These are phyloP conservation scores for Naematelia encephala DNA, from an alignment of 768 basidiomycete species.

Conservation along the genomic window DNA sequence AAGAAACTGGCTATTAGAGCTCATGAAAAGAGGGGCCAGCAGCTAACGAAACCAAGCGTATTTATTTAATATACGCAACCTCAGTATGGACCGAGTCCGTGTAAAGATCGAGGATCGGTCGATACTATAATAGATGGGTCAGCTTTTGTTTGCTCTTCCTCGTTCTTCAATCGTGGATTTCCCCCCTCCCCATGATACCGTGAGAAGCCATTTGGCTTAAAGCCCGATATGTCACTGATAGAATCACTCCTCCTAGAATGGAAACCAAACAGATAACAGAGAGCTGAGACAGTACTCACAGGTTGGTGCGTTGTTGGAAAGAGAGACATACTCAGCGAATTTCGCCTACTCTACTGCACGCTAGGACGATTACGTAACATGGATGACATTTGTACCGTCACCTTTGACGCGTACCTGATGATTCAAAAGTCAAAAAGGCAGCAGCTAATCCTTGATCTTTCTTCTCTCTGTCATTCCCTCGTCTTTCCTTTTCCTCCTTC, in stretches of 20 bases:
- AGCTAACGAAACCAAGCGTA: conserved; percentile 48
- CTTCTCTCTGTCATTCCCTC: not conserved
- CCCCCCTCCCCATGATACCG: not conserved
- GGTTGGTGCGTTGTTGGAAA: not conserved
- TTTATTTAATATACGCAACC: conserved; percentile 18
- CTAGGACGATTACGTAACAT: not conserved
- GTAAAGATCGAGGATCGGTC: not conserved
- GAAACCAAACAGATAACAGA: not conserved
- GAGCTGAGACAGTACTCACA: not conserved
- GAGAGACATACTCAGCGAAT: not conserved
- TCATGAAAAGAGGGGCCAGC: conserved; percentile 29
- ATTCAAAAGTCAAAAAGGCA: not conserved
- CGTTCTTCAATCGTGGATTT: too few species aligned
- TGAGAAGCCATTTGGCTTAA: too few species aligned
- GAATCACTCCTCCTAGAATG: too few species aligned
- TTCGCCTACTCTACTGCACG: not conserved
- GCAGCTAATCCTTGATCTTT: not conserved
- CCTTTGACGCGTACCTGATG: not conserved
- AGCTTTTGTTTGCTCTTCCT: not conserved
- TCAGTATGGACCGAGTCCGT: conserved; percentile 1
- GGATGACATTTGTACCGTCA: not conserved
- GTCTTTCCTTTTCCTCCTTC: not conserved
- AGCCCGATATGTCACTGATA: too few species aligned
- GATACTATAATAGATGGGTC: not conserved
- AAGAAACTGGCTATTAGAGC: conserved; percentile 45